Evolutionary conservation across 2,329 filamentous ascomycete genomes (phyloP), one percentile per base, ranked within the genome.

Genomic region (Paracoccidioides lutzii): DNA sequence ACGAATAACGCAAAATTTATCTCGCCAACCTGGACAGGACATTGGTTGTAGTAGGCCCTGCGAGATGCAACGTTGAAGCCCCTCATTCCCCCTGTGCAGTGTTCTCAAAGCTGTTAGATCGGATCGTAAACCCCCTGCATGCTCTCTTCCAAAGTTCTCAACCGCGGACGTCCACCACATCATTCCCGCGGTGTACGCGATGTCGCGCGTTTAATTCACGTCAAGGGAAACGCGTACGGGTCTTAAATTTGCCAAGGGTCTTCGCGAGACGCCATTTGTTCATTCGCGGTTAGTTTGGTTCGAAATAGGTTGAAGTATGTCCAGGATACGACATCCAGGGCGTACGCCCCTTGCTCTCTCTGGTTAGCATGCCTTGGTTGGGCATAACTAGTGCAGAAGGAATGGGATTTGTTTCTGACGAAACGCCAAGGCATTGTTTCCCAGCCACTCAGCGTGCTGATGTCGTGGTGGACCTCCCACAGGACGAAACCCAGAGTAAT

Each of bases 181-280:
- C 4, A 14, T 51, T 51, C 15, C 22, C 45, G 32, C 14, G 45
- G n/a, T n/a, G 48, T 15, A 51, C 48, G 48, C 48, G 48, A 51
- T 51, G 48, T 51, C 48, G 48, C 48, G 48, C 48, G 48, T 51
- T 51, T 51, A 32, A 51, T 9, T 51, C 48, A 15, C 48, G 48
- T 41, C 32, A 28, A 12, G 15, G 40, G 35, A 40, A 42, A 52
- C 49, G 49, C 38, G 49, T 52, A 22, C 22, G 22, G 22, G 22
- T 22, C 22, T 22, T 22, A 38, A n/a, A 41, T n/a, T 40, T 22
- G 49, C 49, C 38, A 52, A 52, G 49, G 33, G 6, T 6, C 9
- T 6, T 5, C 12, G 30, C 37, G 22, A 42, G 22, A 33, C 12
- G 22, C 38, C 22, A 5, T 52, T 32, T 42, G 22, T 7, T 38